phyloP scores from a whole-genome alignment of 2,329 filamentous ascomycete genomes.

The Chaetothyriales sp. region DNA sequence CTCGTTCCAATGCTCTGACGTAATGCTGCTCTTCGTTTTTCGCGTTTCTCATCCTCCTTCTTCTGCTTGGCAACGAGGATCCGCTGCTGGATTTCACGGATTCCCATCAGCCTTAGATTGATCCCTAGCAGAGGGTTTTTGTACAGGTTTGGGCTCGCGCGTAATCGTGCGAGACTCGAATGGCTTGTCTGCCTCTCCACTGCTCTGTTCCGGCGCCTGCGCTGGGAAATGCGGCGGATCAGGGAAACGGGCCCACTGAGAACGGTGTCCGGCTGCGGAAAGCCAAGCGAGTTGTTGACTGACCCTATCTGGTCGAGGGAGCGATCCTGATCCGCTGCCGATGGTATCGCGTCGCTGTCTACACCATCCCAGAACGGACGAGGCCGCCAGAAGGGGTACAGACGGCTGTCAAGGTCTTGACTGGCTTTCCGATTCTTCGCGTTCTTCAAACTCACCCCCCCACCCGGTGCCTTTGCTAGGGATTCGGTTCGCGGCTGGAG shows the following conservation, averaged over 20 bases:
- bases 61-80: conserved; percentile 31
- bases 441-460: conserved; percentile 28
- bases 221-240: conserved; percentile 23
- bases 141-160: conserved; percentile 13
- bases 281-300: conserved; percentile 43
- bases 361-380: conserved; percentile 47
- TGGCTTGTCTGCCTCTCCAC: conserved; percentile 21
- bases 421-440: conserved; percentile 31
- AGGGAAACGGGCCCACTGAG: conserved; percentile 29
- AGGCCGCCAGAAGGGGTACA: conserved; percentile 51
- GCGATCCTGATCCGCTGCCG: conserved; percentile 17
- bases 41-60: conserved; percentile 34
- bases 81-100: conserved; percentile 36
- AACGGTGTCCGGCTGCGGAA: conserved; percentile 37
- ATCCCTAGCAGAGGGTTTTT: conserved; percentile 31
- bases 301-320: conserved; percentile 28
- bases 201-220: conserved; percentile 18
- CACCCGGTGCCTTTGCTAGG: conserved; percentile 25
- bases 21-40: conserved; percentile 40
- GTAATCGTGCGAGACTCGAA: conserved; percentile 22
- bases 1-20: conserved; percentile 41
- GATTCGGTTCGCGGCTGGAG: conserved; percentile 29
- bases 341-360: neutral
- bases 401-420: conserved; percentile 33
- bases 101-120: conserved; percentile 38